phyloP scores from a whole-genome alignment of 768 basidiomycete genomes.

The Podaxis sp. region DNA sequence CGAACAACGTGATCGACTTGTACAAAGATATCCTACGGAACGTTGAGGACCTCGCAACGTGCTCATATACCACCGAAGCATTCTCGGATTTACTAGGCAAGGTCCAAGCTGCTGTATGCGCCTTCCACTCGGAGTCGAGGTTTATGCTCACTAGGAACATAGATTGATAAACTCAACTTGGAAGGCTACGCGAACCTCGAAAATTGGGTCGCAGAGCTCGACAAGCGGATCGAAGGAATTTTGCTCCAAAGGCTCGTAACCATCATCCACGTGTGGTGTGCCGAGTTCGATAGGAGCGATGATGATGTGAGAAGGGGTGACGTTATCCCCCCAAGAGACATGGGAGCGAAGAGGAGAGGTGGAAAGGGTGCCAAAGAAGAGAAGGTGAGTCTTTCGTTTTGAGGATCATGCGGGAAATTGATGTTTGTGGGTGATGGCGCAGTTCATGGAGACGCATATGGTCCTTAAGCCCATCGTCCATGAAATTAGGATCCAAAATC shows the following conservation, averaged over 20 bases:
- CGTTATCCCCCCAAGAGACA: conserved; percentile 46
- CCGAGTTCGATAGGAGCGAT: conserved; percentile 77
- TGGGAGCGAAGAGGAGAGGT: conserved; percentile 61
- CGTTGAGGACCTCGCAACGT: conserved; percentile 85
- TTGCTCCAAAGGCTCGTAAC: conserved; percentile 71
- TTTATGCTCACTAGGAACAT: background rate
- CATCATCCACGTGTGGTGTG: conserved; percentile 85
- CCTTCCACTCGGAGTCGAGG: background rate
- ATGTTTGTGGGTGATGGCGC: background rate
- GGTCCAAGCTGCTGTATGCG: conserved; percentile 80
- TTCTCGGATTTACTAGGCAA: conserved; percentile 76
- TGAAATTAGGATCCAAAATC: conserved; percentile 97
- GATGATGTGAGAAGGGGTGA: conserved; percentile 64
- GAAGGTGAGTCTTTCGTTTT: conserved; percentile 44
- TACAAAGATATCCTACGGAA: conserved; percentile 82
- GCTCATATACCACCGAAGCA: conserved; percentile 79
- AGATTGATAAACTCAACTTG: conserved; percentile 93
- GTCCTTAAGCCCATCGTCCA: conserved; percentile 84
- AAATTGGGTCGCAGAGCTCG: conserved; percentile 47
- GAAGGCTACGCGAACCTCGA: conserved; percentile 96
- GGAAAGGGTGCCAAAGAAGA: conserved; percentile 78
- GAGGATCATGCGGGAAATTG: background rate
- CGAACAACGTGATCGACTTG: conserved; percentile 88
- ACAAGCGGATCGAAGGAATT: conserved; percentile 30
- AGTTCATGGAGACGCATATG: conserved; percentile 76